A percentile compares a stretch with the other conserved stretches of the same genome.
These are phyloP conservation scores for Primulina tabacum DNA, from an alignment of 257 asterid genomes.

Conservation along the genomic window DNA sequence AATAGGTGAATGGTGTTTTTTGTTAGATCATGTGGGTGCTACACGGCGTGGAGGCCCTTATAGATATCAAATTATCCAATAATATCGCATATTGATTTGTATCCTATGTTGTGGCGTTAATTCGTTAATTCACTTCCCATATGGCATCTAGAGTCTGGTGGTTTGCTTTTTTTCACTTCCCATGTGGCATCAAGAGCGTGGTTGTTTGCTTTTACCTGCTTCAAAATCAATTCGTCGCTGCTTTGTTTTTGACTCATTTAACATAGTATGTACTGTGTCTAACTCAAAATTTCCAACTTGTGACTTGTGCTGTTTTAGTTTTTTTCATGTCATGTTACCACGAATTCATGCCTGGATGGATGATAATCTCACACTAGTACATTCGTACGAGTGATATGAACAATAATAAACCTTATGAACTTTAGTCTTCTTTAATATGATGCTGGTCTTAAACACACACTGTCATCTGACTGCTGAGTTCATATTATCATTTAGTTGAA, in stretches of 20 bases:
- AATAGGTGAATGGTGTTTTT: background rate
- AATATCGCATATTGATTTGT: background rate
- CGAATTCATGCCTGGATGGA: background rate
- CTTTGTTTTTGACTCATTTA: background rate
- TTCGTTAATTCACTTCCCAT: background rate
- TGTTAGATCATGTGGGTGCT: too few species aligned
- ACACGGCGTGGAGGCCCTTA: too few species aligned
- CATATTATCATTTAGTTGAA: conserved; percentile 8
- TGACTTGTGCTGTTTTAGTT: background rate
- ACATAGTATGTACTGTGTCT: background rate
- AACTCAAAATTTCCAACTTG: background rate
- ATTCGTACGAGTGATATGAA: background rate
- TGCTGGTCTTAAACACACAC: background rate
- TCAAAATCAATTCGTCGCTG: background rate
- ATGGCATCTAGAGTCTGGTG: background rate
- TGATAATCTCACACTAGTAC: background rate
- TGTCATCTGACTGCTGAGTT: background rate
- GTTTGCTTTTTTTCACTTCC: background rate
- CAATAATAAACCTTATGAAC: background rate
- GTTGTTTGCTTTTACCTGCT: background rate
- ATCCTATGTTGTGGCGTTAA: background rate
- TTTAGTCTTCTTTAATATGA: background rate
- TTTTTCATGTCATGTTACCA: background rate
- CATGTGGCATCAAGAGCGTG: background rate
- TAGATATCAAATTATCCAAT: too few species aligned